These are phyloP conservation scores for Emericellopsis terricola DNA, from an alignment of 495 filamentous ascomycete species.

Conservation along the genomic window DNA sequence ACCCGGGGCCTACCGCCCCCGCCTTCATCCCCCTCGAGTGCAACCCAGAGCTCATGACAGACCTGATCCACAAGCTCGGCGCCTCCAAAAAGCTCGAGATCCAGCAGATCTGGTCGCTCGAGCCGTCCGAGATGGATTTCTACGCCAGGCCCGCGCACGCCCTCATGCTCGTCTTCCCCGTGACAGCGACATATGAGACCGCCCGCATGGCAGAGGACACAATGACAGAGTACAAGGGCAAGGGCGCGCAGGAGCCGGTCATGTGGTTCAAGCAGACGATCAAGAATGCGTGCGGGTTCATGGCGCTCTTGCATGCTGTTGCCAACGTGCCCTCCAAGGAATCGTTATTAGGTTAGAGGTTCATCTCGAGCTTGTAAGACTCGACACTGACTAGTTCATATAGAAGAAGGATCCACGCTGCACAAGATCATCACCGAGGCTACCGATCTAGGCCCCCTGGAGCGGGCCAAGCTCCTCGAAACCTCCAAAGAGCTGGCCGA, in stretches of 20 bases:
- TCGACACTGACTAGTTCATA: too few relatives aligned
- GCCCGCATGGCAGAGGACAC: conserved; percentile 47
- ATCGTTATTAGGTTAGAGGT: too few relatives aligned
- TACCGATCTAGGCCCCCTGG: conserved; percentile 29
- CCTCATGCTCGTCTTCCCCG: conserved; percentile 71
- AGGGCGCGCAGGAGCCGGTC: conserved; percentile 32
- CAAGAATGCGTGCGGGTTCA: conserved; percentile 63
- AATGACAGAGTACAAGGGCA: conserved; percentile 25
- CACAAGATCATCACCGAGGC: conserved; percentile 24
- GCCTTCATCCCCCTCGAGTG: conserved; percentile 34
- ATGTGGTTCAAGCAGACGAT: conserved; percentile 83
- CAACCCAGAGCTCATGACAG: conserved; percentile 69
- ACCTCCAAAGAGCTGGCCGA: conserved; percentile 48
- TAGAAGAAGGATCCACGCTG: conserved; percentile 23
- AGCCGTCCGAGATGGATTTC: conserved; percentile 59
- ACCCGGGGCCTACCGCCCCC: conserved; percentile 13
- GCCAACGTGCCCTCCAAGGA: conserved; percentile 26
- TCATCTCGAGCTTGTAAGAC: too few relatives aligned
- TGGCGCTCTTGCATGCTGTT: conserved; percentile 60
- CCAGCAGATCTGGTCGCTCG: conserved; percentile 72
- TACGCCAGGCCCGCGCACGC: conserved; percentile 70
- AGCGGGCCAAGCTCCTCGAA: conserved; percentile 56
- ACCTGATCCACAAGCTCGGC: conserved; percentile 58
- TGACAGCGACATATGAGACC: conserved; percentile 50
- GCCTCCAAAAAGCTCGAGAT: conserved; percentile 46